phyloP scores from a whole-genome alignment of 2,329 filamentous ascomycete species.

The Penicillium sp. region DNA sequence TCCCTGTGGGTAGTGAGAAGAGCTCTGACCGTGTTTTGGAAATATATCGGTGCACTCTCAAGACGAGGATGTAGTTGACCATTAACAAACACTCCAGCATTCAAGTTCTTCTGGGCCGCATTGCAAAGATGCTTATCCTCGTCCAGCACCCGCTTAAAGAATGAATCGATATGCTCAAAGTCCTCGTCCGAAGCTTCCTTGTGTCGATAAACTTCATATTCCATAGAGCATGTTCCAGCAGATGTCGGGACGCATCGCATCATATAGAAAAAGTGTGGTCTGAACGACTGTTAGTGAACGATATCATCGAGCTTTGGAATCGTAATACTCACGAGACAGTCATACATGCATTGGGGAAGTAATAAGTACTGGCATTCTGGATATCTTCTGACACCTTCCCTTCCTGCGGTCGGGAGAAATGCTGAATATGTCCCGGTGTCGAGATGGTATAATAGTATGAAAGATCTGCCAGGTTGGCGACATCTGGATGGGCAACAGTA shows the following conservation, averaged over 20 bases:
- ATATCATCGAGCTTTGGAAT: not conserved
- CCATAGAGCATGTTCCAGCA: slow-evolving; percentile 55
- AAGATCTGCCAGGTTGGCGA: slow-evolving; percentile 52
- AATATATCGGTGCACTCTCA: slow-evolving; percentile 60
- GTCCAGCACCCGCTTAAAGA: slow-evolving; percentile 65
- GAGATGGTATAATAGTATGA: slow-evolving; percentile 56
- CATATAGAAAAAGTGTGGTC: slow-evolving; percentile 62
- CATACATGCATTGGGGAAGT: slow-evolving; percentile 38
- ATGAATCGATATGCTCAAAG: slow-evolving; percentile 58
- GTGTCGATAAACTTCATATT: slow-evolving; percentile 66
- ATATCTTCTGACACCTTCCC: slow-evolving; percentile 53
- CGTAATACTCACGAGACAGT: slow-evolving; percentile 32
- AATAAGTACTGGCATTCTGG: slow-evolving; percentile 36
- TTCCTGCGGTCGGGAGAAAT: slow-evolving; percentile 46
- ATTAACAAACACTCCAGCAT: slow-evolving; percentile 62
- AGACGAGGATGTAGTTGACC: slow-evolving; percentile 62
- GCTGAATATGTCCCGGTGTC: slow-evolving; percentile 51
- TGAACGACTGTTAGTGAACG: slow-evolving; percentile 19
- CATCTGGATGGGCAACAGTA: slow-evolving; percentile 28
- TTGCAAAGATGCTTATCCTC: slow-evolving; percentile 65
- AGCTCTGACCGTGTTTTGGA: slow-evolving; percentile 55
- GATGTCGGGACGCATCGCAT: slow-evolving; percentile 61
- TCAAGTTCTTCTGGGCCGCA: slow-evolving; percentile 61
- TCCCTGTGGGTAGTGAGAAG: slow-evolving; percentile 48
- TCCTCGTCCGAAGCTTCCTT: slow-evolving; percentile 58